Evolutionary conservation across 257 asterid species (phyloP).

Genomic region (Nicotiana obtusifolia): DNA sequence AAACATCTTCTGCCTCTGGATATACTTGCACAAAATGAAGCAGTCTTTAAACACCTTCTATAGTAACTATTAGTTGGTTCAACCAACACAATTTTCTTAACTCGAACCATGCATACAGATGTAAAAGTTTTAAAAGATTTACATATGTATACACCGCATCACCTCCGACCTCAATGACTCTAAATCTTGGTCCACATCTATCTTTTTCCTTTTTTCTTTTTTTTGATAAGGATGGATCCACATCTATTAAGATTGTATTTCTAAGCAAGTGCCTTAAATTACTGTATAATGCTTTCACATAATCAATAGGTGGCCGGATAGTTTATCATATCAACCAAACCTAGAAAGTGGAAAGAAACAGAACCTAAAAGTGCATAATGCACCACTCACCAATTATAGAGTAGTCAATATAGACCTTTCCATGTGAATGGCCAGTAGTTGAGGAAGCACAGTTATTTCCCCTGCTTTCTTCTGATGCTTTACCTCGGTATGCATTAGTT

Average conservation of each 20-base stretch:
- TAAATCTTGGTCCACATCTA: too few relatives aligned
- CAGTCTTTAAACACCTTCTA: slow-evolving; percentile 6
- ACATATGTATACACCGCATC: background rate
- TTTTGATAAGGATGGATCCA: too few relatives aligned
- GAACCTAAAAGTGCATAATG: background rate
- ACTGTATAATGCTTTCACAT: background rate
- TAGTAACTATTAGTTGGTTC: background rate
- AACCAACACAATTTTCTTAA: background rate
- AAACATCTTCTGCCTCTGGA: slow-evolving; percentile 83
- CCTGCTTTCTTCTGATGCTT: slow-evolving; percentile 32
- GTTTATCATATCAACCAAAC: background rate
- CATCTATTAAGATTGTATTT: background rate
- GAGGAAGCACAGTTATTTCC: slow-evolving; percentile 22
- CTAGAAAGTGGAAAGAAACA: background rate
- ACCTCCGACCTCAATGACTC: background rate
- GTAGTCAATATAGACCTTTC: slow-evolving; percentile 51
- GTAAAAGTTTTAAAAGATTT: background rate
- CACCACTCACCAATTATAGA: slow-evolving; percentile 52
- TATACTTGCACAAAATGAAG: slow-evolving; percentile 40
- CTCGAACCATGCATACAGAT: background rate
- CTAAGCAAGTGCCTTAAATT: background rate
- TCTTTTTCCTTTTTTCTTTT: too few relatives aligned
- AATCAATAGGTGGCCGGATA: background rate
- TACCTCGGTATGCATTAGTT: slow-evolving; percentile 43
- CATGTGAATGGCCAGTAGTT: slow-evolving; percentile 30